A percentile compares a stretch with the other conserved stretches of the same genome.
Conservation (phyloP, 768 basidiomycete species). For the Floccularia luteovirens region DNA sequence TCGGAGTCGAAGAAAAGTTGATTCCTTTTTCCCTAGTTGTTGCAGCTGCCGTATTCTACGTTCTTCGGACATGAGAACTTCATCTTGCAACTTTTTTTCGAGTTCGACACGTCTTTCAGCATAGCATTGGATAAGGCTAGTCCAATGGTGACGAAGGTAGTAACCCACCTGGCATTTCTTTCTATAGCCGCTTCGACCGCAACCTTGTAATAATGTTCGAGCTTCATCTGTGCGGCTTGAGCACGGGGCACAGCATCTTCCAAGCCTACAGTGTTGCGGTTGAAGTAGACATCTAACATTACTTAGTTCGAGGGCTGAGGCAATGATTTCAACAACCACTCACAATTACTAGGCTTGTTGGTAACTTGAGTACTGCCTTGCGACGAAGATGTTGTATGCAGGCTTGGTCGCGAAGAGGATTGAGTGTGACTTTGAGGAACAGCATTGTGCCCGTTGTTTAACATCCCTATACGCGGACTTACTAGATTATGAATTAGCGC, state of each 20-base stretch:
- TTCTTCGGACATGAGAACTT: conserved; percentile 69
- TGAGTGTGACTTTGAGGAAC: neutral
- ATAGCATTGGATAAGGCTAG: neutral
- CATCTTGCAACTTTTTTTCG: conserved; percentile 70
- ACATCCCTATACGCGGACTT: no score
- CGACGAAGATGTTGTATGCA: conserved; percentile 4
- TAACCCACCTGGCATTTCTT: conserved; percentile 73
- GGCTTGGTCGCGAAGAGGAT: conserved; percentile 9
- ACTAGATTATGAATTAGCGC: no score
- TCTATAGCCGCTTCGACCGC: conserved; percentile 95
- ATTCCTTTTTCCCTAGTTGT: conserved; percentile 83
- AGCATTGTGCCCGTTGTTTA: no score
- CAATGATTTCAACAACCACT: conserved; percentile 5
- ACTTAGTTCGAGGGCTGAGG: neutral
- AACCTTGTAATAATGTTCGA: conserved; percentile 96
- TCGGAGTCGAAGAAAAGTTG: conserved; percentile 78
- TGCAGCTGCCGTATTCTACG: conserved; percentile 79
- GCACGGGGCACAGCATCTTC: conserved; percentile 79
- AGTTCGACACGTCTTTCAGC: conserved; percentile 75
- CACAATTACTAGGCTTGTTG: conserved; percentile 26
- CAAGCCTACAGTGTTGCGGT: conserved; percentile 69
- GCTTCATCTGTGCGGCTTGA: conserved; percentile 88
- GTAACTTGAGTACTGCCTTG: conserved; percentile 6
- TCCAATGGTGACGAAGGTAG: neutral
- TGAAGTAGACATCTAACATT: conserved; percentile 81